phyloP scores from a whole-genome alignment of 2,329 filamentous ascomycete genomes.

The Diaporthe australafricana region DNA sequence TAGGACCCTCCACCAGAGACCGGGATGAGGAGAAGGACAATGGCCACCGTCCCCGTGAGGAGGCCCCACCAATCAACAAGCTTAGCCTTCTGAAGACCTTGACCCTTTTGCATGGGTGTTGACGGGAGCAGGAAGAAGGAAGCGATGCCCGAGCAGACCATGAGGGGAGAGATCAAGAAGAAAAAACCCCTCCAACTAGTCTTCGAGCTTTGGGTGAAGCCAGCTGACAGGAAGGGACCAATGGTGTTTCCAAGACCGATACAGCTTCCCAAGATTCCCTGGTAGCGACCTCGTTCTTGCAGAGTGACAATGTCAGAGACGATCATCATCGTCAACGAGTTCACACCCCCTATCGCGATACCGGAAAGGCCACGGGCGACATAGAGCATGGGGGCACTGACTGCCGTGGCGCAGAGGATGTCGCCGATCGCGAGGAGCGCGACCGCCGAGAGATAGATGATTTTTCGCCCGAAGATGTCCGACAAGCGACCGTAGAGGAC shows the following conservation, averaged over 20 bases:
- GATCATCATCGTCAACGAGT: slow-evolving; percentile 51
- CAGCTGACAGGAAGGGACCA: slow-evolving; percentile 59
- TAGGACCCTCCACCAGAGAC: slow-evolving; percentile 66
- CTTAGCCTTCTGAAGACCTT: slow-evolving; percentile 55
- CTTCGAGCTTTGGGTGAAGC: slow-evolving; percentile 50
- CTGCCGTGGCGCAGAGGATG: slow-evolving; percentile 47
- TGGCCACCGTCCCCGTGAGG: slow-evolving; percentile 58
- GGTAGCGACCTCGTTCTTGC: slow-evolving; percentile 46
- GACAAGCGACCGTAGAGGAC: slow-evolving; percentile 50
- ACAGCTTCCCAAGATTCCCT: slow-evolving; percentile 56
- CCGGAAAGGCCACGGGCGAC: slow-evolving; percentile 50
- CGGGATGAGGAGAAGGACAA: slow-evolving; percentile 67
- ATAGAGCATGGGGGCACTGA: slow-evolving; percentile 48
- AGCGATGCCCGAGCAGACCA: slow-evolving; percentile 53
- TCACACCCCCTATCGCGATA: slow-evolving; percentile 50
- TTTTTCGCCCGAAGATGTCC: slow-evolving; percentile 52
- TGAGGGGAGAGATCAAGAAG: slow-evolving; percentile 60
- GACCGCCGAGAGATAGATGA: slow-evolving; percentile 46
- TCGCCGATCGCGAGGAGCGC: slow-evolving; percentile 46
- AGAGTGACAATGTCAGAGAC: slow-evolving; percentile 51
- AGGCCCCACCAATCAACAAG: slow-evolving; percentile 66
- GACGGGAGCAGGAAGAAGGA: slow-evolving; percentile 60
- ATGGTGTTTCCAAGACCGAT: slow-evolving; percentile 58
- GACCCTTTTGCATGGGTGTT: slow-evolving; percentile 54
- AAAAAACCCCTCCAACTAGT: slow-evolving; percentile 47